These are phyloP conservation scores for Solanum stenotomum DNA, from an alignment of 257 asterid genomes.

Conservation along the genomic window DNA sequence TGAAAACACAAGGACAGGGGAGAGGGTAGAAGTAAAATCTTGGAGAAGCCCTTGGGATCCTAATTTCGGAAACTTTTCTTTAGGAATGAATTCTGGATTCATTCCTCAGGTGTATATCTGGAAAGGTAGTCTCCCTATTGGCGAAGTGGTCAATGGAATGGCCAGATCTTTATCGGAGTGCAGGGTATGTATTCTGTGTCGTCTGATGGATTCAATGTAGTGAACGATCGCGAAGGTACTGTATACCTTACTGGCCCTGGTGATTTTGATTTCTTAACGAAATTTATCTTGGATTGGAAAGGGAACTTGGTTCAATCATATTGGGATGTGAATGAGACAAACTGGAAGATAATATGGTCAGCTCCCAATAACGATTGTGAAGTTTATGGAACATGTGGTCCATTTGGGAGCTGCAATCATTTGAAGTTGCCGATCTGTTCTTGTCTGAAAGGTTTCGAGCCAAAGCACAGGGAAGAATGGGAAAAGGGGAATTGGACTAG, in stretches of 20 bases:
- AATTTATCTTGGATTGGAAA: constrained; percentile 18
- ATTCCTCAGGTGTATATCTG: constrained; percentile 24
- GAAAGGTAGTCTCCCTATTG: constrained; percentile 14
- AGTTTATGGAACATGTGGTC: constrained; percentile 36
- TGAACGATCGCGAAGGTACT: constrained; percentile 14
- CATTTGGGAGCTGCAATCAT: constrained; percentile 29
- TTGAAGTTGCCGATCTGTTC: constrained; percentile 8
- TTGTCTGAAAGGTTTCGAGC: background rate
- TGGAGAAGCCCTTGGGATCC: constrained; percentile 37
- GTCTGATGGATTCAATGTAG: constrained; percentile 25
- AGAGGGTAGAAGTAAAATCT: constrained; percentile 20
- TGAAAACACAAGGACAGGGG: constrained; percentile 23
- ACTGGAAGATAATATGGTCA: constrained; percentile 18
- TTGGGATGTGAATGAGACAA: constrained; percentile 26
- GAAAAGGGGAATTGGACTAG: background rate
- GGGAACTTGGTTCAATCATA: constrained; percentile 20
- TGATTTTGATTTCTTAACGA: constrained; percentile 9
- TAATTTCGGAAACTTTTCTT: constrained; percentile 16
- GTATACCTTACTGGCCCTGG: constrained; percentile 10
- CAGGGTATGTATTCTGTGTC: constrained; percentile 36
- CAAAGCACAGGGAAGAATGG: constrained; percentile 4
- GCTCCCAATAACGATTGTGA: constrained; percentile 30
- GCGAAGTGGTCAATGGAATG: constrained; percentile 56
- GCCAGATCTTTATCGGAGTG: constrained; percentile 38
- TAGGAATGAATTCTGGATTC: constrained; percentile 21